These are phyloP conservation scores for Aspergillus udagawae DNA, from an alignment of 2,329 filamentous ascomycete species.

Conservation along the genomic window DNA sequence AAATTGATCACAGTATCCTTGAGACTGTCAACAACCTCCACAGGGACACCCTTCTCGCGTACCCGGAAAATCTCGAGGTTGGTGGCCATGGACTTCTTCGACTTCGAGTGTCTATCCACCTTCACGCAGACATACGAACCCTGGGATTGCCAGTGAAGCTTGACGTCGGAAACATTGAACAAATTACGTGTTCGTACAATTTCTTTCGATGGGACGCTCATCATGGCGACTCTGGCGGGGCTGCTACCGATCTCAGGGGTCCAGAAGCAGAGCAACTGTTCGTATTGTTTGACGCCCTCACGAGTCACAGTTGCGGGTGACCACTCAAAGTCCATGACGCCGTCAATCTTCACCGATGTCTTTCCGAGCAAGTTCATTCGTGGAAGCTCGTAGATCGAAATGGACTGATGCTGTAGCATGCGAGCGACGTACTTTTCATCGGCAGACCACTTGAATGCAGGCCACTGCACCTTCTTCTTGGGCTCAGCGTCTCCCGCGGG, in stretches of 20 bases:
- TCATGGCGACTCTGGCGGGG: constrained; percentile 92
- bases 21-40: constrained; percentile 95
- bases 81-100: constrained; percentile 95
- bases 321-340: constrained; percentile 98
- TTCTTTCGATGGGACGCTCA: constrained; percentile 94
- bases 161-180: constrained; percentile 96
- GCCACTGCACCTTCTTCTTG: constrained; percentile 96
- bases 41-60: constrained; percentile 93
- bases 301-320: constrained; percentile 76
- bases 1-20: constrained; percentile 99
- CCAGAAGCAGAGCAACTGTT: constrained; percentile 98
- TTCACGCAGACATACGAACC: constrained; percentile 94
- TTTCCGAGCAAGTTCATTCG: constrained; percentile 88
- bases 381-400: constrained; percentile 86
- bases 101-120: constrained; percentile 97
- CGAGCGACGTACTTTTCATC: constrained; percentile 97
- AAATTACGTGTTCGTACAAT: constrained; percentile 91
- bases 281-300: constrained; percentile 83
- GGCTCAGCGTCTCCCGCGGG: constrained; percentile 60
- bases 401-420: constrained; percentile 80
- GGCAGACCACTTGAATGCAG: constrained; percentile 98
- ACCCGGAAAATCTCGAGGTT: constrained; percentile 98
- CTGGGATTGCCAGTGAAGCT: constrained; percentile 98
- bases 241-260: constrained; percentile 97
- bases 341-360: constrained; percentile 91